These are phyloP conservation scores for Jacaranda mimosifolia DNA, from an alignment of 257 asterid species.

Conservation along the genomic window DNA sequence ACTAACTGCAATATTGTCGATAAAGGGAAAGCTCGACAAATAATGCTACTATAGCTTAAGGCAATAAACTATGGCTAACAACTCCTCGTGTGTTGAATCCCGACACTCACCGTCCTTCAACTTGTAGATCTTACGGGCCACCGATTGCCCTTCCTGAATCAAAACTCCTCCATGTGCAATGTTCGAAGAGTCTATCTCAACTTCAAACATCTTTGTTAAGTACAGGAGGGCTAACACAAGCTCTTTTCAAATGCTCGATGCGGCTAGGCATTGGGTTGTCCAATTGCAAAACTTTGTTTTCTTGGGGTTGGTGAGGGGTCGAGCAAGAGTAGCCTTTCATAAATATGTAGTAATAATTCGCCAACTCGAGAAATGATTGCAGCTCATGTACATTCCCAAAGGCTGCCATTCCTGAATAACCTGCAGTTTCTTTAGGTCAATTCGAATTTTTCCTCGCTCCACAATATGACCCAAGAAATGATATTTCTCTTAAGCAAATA, in stretches of 20 bases:
- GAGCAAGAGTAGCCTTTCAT: not conserved
- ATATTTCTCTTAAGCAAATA: not conserved
- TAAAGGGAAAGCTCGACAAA: not conserved
- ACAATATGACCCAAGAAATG: not conserved
- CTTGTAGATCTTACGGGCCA: not conserved
- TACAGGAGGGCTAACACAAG: not conserved
- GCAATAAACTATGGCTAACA: not conserved
- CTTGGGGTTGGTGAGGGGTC: not conserved
- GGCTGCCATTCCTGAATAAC: not conserved
- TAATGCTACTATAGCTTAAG: not conserved
- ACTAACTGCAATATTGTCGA: not conserved
- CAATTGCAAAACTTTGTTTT: not conserved
- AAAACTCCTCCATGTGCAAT: not conserved
- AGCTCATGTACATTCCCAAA: not conserved
- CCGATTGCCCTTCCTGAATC: not conserved
- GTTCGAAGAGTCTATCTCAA: not conserved
- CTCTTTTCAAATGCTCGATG: not conserved
- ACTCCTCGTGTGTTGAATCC: not conserved
- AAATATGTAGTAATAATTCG: not conserved
- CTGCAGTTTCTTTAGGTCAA: not conserved
- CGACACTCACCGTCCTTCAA: not conserved
- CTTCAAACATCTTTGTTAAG: not conserved
- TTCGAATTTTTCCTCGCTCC: not conserved
- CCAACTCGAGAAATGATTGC: not conserved
- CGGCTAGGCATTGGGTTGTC: not conserved